These are phyloP conservation scores for Oldenlandia corymbosa DNA, from an alignment of 257 asterid genomes.

Conservation along the genomic window DNA sequence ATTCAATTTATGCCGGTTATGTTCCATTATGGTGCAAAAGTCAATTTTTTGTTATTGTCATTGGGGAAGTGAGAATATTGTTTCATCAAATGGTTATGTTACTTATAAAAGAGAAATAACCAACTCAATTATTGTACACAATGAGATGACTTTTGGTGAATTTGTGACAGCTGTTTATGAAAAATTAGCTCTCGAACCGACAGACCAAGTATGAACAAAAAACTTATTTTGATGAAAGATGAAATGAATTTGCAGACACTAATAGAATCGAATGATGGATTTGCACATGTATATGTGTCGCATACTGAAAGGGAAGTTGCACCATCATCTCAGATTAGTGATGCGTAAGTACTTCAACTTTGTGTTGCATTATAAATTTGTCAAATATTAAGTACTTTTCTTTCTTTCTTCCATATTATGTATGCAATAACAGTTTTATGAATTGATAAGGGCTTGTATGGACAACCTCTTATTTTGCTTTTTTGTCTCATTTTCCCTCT, in stretches of 20 bases:
- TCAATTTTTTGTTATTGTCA: slow-evolving; percentile 3
- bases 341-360: neutral
- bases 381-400: too few relatives aligned
- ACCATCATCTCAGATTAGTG: neutral
- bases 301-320: neutral
- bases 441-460: too few relatives aligned
- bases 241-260: neutral
- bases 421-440: too few relatives aligned
- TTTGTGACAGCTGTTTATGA: slow-evolving; percentile 7
- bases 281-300: slow-evolving; percentile 6
- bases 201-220: neutral
- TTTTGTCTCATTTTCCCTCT: too few relatives aligned
- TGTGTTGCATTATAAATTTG: neutral
- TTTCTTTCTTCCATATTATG: neutral
- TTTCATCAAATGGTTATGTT: slow-evolving; percentile 8
- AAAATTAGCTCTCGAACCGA: neutral
- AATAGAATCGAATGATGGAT: slow-evolving; percentile 8
- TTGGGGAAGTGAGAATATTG: slow-evolving; percentile 9
- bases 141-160: neutral
- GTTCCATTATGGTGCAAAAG: neutral
- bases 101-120: slow-evolving; percentile 8
- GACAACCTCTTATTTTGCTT: too few relatives aligned
- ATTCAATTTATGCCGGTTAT: neutral
- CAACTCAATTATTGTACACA: neutral
- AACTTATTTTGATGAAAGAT: slow-evolving; percentile 5